Evolutionary conservation across 2,329 filamentous ascomycete genomes (phyloP).

Genomic region (Ascochyta viciae-villosae): DNA sequence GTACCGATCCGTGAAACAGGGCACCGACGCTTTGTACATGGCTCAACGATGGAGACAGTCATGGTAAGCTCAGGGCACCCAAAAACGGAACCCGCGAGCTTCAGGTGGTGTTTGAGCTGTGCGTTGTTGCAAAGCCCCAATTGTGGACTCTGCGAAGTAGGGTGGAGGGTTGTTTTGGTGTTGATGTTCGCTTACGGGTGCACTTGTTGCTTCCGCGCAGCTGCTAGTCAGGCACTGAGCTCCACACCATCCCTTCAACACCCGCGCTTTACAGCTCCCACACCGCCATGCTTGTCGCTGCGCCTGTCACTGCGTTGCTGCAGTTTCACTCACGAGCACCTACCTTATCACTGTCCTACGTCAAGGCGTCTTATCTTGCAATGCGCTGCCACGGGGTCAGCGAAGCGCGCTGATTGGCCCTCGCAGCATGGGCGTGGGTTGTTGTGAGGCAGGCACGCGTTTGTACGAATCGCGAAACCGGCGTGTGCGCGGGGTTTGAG

Average conservation of each 20-base stretch:
- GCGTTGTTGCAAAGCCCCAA: constrained; percentile 3
- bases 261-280: constrained; percentile 7
- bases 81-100: constrained; percentile 2
- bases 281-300: constrained; percentile 20
- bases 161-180: background rate
- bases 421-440: constrained; percentile 23
- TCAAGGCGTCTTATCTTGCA: constrained; percentile 14
- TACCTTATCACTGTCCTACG: constrained; percentile 16
- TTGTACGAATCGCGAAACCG: constrained; percentile 17
- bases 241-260: constrained; percentile 18
- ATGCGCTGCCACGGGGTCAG: constrained; percentile 4
- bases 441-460: constrained; percentile 29
- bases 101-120: background rate
- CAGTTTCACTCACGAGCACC: constrained; percentile 18
- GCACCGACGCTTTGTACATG: constrained; percentile 1
- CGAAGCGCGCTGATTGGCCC: constrained; percentile 35
- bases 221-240: constrained; percentile 14
- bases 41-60: background rate
- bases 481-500: constrained; percentile 14
- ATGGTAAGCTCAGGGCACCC: background rate
- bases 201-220: constrained; percentile 8
- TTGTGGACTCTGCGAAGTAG: background rate
- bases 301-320: constrained; percentile 15
- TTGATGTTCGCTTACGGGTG: constrained; percentile 15
- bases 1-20: constrained; percentile 11